Percentiles rank a stretch among this genome's conserved stretches.
Conservation (phyloP, 306 rosid genomes). For the Alnus rubra region DNA sequence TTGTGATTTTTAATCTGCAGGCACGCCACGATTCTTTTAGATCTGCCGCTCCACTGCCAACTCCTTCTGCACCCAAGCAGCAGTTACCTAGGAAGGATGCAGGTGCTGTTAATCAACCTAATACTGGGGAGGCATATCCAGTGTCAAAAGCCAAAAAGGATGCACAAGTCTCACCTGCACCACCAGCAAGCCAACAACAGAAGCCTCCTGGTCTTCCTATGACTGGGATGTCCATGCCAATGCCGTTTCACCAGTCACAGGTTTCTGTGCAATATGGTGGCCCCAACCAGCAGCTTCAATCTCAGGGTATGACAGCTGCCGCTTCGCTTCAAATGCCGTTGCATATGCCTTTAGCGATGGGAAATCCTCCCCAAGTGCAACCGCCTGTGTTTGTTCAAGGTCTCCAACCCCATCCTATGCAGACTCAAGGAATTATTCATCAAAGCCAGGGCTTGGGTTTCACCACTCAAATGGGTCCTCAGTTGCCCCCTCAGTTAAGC, state of each 20-base stretch:
- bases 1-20: conserved; percentile 46
- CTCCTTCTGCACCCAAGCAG: conserved; percentile 73
- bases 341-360: conserved; percentile 58
- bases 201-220: conserved; percentile 61
- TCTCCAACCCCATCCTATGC: conserved; percentile 80
- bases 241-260: conserved; percentile 70
- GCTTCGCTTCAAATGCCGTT: conserved; percentile 69
- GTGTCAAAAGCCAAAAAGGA: conserved; percentile 58
- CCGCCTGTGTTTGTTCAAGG: conserved; percentile 66
- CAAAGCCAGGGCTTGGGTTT: conserved; percentile 67
- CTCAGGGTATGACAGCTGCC: conserved; percentile 72
- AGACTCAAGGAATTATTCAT: conserved; percentile 69
- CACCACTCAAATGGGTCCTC: conserved; percentile 72
- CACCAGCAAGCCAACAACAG: conserved; percentile 56
- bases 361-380: conserved; percentile 75
- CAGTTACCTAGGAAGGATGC: conserved; percentile 66
- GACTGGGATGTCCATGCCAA: conserved; percentile 64
- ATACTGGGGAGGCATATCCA: conserved; percentile 45
- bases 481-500: conserved; percentile 62
- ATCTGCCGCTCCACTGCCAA: conserved; percentile 56
- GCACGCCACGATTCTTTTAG: conserved; percentile 59
- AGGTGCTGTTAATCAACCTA: conserved; percentile 47
- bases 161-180: conserved; percentile 43
- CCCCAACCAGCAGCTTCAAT: conserved; percentile 74
- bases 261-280: conserved; percentile 72